A percentile compares a stretch with the other conserved stretches of the same genome.
Conservation (phyloP, 1,284 basidiomycete species). For the Dichomitus squalens region DNA sequence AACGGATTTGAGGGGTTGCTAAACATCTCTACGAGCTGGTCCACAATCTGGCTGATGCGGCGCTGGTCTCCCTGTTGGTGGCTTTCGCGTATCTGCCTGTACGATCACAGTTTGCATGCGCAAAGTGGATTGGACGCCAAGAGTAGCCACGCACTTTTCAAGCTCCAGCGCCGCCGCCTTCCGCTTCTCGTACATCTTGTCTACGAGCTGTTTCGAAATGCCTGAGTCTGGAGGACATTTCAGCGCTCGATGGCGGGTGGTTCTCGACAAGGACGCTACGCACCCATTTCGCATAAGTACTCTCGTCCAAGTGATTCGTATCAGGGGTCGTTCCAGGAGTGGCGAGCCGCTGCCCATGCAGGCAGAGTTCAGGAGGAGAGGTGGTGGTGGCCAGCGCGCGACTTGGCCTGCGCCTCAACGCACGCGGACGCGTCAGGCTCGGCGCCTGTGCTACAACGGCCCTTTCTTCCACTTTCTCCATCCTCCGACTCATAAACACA, state of each 20-base stretch:
- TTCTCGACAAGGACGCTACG: neutral
- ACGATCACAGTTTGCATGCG: slow-evolving; percentile 29
- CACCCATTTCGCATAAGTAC: slow-evolving; percentile 19
- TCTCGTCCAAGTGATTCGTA: neutral
- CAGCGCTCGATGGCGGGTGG: neutral
- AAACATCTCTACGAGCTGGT: slow-evolving; percentile 95
- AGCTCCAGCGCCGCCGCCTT: slow-evolving; percentile 95
- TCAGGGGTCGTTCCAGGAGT: slow-evolving; percentile 1
- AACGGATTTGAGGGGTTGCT: slow-evolving; percentile 78
- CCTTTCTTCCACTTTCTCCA: slow-evolving; percentile 12
- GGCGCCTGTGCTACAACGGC: slow-evolving; percentile 12
- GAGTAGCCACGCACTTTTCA: slow-evolving; percentile 70
- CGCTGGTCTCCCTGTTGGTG: slow-evolving; percentile 79
- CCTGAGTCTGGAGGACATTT: slow-evolving; percentile 51
- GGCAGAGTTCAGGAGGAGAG: slow-evolving; percentile 3
- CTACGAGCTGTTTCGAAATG: slow-evolving; percentile 75
- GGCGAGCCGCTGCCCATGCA: slow-evolving; percentile 11
- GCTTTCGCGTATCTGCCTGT: slow-evolving; percentile 81
- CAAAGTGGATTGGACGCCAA: slow-evolving; percentile 1
- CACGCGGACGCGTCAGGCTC: slow-evolving; percentile 15
- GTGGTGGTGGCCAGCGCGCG: slow-evolving; percentile 17
- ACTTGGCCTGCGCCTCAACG: slow-evolving; percentile 4
- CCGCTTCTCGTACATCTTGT: slow-evolving; percentile 94
- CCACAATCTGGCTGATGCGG: slow-evolving; percentile 86
- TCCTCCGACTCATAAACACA: neutral